Conservation (phyloP, 192 early-diverging fungal genomes). For the Endogone sp. region DNA sequence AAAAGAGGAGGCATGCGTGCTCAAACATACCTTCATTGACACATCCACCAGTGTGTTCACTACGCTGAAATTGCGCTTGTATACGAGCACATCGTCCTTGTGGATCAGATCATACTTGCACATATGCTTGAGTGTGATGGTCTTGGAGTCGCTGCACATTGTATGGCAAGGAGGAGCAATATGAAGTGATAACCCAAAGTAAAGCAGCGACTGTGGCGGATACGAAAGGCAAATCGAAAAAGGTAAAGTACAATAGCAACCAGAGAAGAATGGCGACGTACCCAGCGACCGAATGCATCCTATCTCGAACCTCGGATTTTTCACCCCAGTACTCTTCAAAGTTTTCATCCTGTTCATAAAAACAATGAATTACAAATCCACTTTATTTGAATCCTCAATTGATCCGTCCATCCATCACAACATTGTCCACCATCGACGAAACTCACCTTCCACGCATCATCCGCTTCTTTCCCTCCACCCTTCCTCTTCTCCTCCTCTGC, state of each 20-base stretch:
- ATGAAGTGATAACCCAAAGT: slow-evolving; percentile 2
- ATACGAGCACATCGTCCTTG: slow-evolving; percentile 27
- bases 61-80: slow-evolving; percentile 36
- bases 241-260: too few species aligned
- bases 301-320: slow-evolving; percentile 21
- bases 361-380: neutral
- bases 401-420: too few species aligned
- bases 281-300: slow-evolving; percentile 29
- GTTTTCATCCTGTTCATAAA: neutral
- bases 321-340: slow-evolving; percentile 29
- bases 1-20: too few species aligned
- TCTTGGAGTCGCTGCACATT: slow-evolving; percentile 29
- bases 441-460: neutral
- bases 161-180: neutral
- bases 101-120: slow-evolving; percentile 31
- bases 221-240: too few species aligned
- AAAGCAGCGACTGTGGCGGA: too few species aligned
- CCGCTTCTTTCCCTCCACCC: neutral
- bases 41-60: slow-evolving; percentile 30
- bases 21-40: slow-evolving; percentile 29
- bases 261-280: too few species aligned
- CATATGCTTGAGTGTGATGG: slow-evolving; percentile 37
- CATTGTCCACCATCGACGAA: too few species aligned
- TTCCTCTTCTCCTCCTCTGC: neutral
- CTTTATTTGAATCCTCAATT: neutral